Evolutionary conservation across 176 grass and related monocot genomes (phyloP), one percentile per base, ranked within the genome.

Genomic region (Aegilops bicornis): DNA sequence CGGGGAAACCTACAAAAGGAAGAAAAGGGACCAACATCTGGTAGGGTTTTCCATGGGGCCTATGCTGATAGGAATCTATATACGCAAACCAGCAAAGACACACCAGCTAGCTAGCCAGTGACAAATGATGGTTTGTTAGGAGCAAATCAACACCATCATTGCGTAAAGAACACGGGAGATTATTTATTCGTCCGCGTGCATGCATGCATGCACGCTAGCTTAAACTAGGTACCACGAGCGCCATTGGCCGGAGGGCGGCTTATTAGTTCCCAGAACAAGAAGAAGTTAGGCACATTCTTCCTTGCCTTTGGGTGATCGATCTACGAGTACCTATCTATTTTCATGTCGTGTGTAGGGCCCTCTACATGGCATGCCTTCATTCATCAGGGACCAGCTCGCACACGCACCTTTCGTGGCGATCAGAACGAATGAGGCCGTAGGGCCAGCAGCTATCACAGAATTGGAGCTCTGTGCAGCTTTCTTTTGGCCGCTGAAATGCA

Each of bases 221-320:
- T 91, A 84, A 84, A 67, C 67, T 79, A 80, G 56, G 29, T 35
- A 54, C 13, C 50, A 58, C 72, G 65, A 22, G 66, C 33, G 17
- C 66, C 5, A 54, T 29, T 48, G 25, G 68, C 32, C 68, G 19
- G 32, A 13, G 12, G 35, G 25, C 15, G n/a, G 58, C 45, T 75
- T 76, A 52, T 76, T 63, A 42, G 40, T 89, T 89, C 76, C 87
- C 78, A 10, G 20, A 20, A 3, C 73, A 60, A 88, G 42, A 60
- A 88, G 42, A 90, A 82, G 88, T 76, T 82, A 88, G 79, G 91
- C 91, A 90, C 91, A 90, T 82, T 93, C 82, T 29, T 84, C 48
- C 40, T 58, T 72, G 80, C 11, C 87, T 88, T 78, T 50, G 56
- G 77, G 77, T 52, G 17, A 37, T 64, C 59, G 48, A 64, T 43